A percentile compares a stretch with the other conserved stretches of the same genome.
phyloP scores from a whole-genome alignment of 2,329 filamentous ascomycete genomes.

The Helotiales sp. region DNA sequence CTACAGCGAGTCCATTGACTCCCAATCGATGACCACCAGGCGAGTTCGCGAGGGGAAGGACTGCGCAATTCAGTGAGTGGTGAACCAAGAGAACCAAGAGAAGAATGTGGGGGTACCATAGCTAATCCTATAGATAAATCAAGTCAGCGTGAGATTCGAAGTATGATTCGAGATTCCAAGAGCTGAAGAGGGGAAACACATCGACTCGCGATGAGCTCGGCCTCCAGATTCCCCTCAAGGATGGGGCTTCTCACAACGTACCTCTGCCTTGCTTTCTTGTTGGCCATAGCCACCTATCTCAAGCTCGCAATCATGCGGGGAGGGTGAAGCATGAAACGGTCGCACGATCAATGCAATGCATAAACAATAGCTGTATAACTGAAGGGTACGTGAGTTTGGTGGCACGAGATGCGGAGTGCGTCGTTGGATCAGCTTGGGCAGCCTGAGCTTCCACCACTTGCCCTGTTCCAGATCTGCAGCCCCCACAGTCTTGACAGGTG shows the following conservation, averaged over 20 bases:
- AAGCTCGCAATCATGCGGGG: conserved; percentile 21
- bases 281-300: conserved; percentile 51
- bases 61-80: conserved; percentile 40
- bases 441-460: conserved; percentile 4
- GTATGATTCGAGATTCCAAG: too few species aligned
- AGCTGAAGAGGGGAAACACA: too few species aligned
- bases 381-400: not conserved
- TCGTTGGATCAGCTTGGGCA: too few species aligned
- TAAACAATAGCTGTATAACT: conserved; percentile 2
- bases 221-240: too few species aligned
- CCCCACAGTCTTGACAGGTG: conserved; percentile 10
- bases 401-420: not conserved
- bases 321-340: conserved; percentile 9
- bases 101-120: conserved; percentile 51
- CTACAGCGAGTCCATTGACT: conserved; percentile 91
- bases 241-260: too few species aligned
- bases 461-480: conserved; percentile 9
- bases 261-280: conserved; percentile 68
- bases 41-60: conserved; percentile 71
- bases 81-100: conserved; percentile 2
- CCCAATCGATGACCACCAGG: conserved; percentile 87
- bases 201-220: too few species aligned
- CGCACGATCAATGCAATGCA: conserved; percentile 18
- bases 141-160: too few species aligned
- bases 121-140: too few species aligned